Evolutionary conservation across 2,329 filamentous ascomycete species (phyloP).

Genomic region (Blastomyces gilchristii): DNA sequence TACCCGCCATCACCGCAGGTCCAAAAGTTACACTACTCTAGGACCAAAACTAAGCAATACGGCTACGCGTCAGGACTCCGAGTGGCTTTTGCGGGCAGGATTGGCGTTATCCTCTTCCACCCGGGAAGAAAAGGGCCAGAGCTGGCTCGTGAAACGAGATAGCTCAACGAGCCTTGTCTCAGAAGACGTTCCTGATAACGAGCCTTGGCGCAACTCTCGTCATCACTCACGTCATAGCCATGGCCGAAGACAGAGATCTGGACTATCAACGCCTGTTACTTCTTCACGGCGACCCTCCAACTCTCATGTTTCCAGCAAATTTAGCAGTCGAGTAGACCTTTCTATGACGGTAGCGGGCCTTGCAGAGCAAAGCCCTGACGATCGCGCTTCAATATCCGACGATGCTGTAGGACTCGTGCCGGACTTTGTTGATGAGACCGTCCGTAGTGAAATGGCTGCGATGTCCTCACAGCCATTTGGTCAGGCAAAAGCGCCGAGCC

Average conservation of each 20-base stretch:
- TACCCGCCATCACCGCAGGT: constrained; percentile 20
- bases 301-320: constrained; percentile 25
- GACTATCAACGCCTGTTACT: constrained; percentile 27
- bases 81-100: constrained; percentile 52
- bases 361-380: constrained; percentile 7
- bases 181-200: constrained; percentile 27
- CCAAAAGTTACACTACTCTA: constrained; percentile 8
- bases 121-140: constrained; percentile 52
- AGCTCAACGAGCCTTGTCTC: constrained; percentile 45
- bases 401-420: constrained; percentile 25
- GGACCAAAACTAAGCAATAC: constrained; percentile 12
- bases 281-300: constrained; percentile 26
- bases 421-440: constrained; percentile 42
- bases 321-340: constrained; percentile 27
- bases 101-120: constrained; percentile 47
- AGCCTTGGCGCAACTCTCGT: constrained; percentile 16
- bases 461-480: constrained; percentile 1
- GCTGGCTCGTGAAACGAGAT: constrained; percentile 48
- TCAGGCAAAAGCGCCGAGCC: constrained; percentile 9
- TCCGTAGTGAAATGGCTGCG: constrained; percentile 31
- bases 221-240: constrained; percentile 21
- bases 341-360: constrained; percentile 26
- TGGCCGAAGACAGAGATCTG: constrained; percentile 26
- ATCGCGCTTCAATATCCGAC: constrained; percentile 15
- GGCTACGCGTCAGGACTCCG: constrained; percentile 31